Conservation (phyloP, 177 flowering plant species). For the Vitis hybrid region DNA sequence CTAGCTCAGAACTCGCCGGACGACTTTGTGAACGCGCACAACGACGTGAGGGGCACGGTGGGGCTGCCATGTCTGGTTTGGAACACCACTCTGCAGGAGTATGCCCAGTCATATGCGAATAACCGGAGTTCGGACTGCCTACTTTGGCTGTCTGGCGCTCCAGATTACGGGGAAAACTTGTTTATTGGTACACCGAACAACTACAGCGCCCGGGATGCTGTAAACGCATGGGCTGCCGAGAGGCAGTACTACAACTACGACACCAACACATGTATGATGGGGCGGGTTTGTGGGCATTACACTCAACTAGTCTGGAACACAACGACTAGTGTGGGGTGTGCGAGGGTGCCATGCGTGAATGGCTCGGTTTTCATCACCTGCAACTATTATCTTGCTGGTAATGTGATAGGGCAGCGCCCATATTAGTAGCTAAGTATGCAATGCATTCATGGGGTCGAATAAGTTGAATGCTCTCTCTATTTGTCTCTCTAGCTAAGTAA, state of each 20-base stretch:
- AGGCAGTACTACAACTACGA: background rate
- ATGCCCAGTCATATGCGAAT: background rate
- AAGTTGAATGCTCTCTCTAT: too few relatives aligned
- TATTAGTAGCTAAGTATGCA: background rate
- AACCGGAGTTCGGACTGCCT: background rate
- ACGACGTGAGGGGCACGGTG: background rate
- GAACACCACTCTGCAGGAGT: background rate
- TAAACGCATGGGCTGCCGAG: conserved; percentile 1
- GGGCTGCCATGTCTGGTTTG: background rate
- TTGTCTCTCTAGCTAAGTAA: too few relatives aligned
- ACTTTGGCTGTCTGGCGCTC: background rate
- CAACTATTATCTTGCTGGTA: background rate
- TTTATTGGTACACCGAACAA: background rate
- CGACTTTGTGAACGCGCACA: background rate
- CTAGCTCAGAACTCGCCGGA: background rate
- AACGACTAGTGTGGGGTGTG: background rate
- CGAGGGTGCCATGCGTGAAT: background rate
- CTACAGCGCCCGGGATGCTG: background rate
- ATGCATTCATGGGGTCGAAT: too few relatives aligned
- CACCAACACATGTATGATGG: background rate
- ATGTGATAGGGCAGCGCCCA: background rate
- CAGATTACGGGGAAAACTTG: background rate
- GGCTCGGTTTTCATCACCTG: background rate
- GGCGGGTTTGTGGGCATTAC: background rate
- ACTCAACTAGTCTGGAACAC: conserved; percentile 1